Percentiles rank a stretch among this genome's conserved stretches.
Conservation (phyloP, 176 grass and related monocot species). For the Juncus inflexus region DNA sequence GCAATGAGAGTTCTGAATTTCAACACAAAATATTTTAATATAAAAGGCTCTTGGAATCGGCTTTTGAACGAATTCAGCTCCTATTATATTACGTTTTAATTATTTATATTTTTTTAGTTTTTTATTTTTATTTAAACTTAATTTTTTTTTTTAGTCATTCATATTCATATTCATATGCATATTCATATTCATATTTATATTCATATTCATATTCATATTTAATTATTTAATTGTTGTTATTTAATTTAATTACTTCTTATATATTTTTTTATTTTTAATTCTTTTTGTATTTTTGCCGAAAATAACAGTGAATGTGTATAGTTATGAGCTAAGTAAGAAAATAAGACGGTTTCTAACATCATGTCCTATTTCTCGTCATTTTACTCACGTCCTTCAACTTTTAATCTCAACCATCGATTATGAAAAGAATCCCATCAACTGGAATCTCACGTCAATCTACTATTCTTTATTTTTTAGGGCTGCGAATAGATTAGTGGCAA, state of each 20-base stretch:
- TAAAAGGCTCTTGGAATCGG: slow-evolving; percentile 77
- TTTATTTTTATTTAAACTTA: too few species aligned
- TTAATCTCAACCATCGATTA: slow-evolving; percentile 76
- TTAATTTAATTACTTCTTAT: too few species aligned
- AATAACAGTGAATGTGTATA: slow-evolving; percentile 79
- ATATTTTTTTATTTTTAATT: too few species aligned
- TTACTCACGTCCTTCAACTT: slow-evolving; percentile 76
- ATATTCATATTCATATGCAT: background rate
- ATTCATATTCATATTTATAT: background rate
- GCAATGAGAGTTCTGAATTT: slow-evolving; percentile 85
- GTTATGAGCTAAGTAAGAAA: slow-evolving; percentile 72
- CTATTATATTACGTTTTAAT: slow-evolving; percentile 32
- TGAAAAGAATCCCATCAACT: slow-evolving; percentile 79
- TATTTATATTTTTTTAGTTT: too few species aligned
- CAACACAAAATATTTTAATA: slow-evolving; percentile 62
- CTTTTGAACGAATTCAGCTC: slow-evolving; percentile 78
- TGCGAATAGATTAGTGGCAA: slow-evolving; percentile 78
- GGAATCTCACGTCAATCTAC: slow-evolving; percentile 60
- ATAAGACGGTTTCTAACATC: slow-evolving; percentile 76
- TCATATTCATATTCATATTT: too few species aligned
- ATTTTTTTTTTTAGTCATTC: background rate
- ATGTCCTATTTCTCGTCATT: slow-evolving; percentile 72
- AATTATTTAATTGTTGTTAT: too few species aligned
- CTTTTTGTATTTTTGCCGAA: slow-evolving; percentile 38
- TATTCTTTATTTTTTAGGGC: slow-evolving; percentile 29